These are phyloP conservation scores for Chalciporus chontae DNA, from an alignment of 768 basidiomycete genomes.

Conservation along the genomic window DNA sequence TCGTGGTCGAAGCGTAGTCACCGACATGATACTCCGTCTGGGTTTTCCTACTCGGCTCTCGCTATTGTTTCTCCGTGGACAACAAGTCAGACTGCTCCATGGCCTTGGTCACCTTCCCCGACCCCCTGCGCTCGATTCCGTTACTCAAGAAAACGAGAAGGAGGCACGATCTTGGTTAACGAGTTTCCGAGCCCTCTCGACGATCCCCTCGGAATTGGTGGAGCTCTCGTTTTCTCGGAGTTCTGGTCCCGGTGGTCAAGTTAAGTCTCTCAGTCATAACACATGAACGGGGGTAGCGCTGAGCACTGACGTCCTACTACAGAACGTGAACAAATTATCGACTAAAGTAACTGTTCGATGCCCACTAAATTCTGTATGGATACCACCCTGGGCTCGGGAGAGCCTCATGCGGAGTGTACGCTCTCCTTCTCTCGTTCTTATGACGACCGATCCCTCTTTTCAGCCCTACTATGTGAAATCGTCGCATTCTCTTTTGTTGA, in stretches of 20 bases:
- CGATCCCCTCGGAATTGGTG: constrained; percentile 51
- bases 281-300: too few species aligned
- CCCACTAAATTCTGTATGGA: constrained; percentile 55
- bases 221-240: constrained; percentile 71
- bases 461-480: constrained; percentile 70
- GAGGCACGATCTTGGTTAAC: constrained; percentile 55
- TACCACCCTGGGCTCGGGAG: constrained; percentile 62
- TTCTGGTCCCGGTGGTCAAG: constrained; percentile 85
- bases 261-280: constrained; percentile 26
- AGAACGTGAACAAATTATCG: constrained; percentile 91
- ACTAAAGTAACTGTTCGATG: constrained; percentile 74
- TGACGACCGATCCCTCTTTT: neutral
- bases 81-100: constrained; percentile 15
- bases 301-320: constrained; percentile 1
- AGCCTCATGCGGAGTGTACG: constrained; percentile 49
- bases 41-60: neutral
- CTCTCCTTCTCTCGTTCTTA: constrained; percentile 1
- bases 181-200: constrained; percentile 37
- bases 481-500: constrained; percentile 62
- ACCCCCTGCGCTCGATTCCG: constrained; percentile 39
- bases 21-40: neutral
- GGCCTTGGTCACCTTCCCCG: constrained; percentile 36
- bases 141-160: constrained; percentile 40
- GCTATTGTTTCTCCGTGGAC: neutral
- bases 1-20: neutral